Evolutionary conservation across 768 basidiomycete species (phyloP).

Genomic region (Candolleomyces aberdarensis): DNA sequence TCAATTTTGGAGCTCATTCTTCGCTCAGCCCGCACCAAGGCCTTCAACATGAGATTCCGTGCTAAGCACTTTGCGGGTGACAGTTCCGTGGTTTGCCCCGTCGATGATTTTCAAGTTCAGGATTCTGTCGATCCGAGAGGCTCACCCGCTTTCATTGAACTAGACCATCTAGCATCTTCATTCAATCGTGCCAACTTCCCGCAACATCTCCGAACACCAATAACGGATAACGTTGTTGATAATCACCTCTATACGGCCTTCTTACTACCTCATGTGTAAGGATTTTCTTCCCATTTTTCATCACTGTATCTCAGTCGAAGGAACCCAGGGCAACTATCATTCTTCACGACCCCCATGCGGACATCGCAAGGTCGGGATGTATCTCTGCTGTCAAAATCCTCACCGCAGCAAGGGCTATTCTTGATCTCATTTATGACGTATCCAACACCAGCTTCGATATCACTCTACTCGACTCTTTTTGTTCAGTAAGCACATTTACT

Average conservation of each 20-base stretch:
- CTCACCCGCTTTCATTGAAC: conserved; percentile 58
- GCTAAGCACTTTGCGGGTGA: conserved; percentile 61
- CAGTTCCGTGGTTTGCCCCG: conserved; percentile 38
- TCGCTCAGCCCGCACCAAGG: conserved; percentile 45
- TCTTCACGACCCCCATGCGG: conserved; percentile 75
- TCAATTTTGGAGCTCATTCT: background rate
- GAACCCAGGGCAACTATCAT: conserved; percentile 57
- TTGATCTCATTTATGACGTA: conserved; percentile 64
- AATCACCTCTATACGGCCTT: conserved; percentile 53
- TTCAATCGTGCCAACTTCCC: conserved; percentile 59
- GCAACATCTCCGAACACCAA: conserved; percentile 50
- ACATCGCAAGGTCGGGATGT: conserved; percentile 54
- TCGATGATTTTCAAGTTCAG: conserved; percentile 32
- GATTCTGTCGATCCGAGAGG: conserved; percentile 58
- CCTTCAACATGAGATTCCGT: conserved; percentile 66
- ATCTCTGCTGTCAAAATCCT: conserved; percentile 69
- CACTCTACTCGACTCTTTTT: conserved; percentile 66
- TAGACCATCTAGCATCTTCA: conserved; percentile 54
- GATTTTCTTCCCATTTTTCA: background rate
- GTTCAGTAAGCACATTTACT: conserved; percentile 45
- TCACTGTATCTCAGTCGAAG: background rate
- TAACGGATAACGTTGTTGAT: conserved; percentile 54
- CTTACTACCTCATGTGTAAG: conserved; percentile 41
- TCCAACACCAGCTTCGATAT: conserved; percentile 73
- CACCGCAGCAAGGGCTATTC: conserved; percentile 59